Evolutionary conservation across 2,329 filamentous ascomycete genomes (phyloP), one percentile per base, ranked within the genome.

Genomic region (Colletotrichum sublineola): DNA sequence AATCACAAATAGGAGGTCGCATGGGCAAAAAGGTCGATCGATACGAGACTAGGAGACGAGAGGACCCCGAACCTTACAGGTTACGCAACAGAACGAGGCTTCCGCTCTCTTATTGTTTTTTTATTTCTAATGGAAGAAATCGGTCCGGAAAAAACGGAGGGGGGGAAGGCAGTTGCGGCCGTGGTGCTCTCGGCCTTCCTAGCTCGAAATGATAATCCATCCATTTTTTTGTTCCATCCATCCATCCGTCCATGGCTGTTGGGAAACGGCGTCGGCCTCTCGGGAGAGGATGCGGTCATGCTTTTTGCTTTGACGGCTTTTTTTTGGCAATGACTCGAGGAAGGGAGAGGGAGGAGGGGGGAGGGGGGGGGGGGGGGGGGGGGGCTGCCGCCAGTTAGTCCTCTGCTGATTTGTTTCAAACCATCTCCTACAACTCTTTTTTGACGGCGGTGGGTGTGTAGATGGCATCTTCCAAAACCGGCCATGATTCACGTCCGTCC

Each of bases 201-300:
- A 46, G 15, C 40, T 50, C n/a, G 29, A 52, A 52, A 63, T 63
- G 46, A 29, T 63, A 52, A 63, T 52, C 29, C 29, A 12, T 40
- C 3, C 24, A 24, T 31, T 42, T 42, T 5, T 44, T 20, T 24
- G 24, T 36, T 36, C 11, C 15, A 60, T 14, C 42, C 11, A 50
- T 18, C 42, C 31, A 46, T 29, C 11, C n/a, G 44, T 63, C 29
- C 12, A 52, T 31, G n/a, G 38, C 3, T n/a, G 14, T 48, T 29
- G 15, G 15, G 44, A 40, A 29, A 52, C n/a, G 31, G 31, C n/a
- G n/a, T 38, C 8, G 4, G 40, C 15, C 15, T 15, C 14, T 15
- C 20, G 5, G 42, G 18, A 20, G 6, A 15, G 14, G 38, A 14
- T 24, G 2, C 12, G 9, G 40, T 5, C 15, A 18, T 42, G 14